Evolutionary conservation across 768 basidiomycete species (phyloP), one percentile per base, ranked within the genome.

Genomic region (Hygrophoropsis aurantiaca): DNA sequence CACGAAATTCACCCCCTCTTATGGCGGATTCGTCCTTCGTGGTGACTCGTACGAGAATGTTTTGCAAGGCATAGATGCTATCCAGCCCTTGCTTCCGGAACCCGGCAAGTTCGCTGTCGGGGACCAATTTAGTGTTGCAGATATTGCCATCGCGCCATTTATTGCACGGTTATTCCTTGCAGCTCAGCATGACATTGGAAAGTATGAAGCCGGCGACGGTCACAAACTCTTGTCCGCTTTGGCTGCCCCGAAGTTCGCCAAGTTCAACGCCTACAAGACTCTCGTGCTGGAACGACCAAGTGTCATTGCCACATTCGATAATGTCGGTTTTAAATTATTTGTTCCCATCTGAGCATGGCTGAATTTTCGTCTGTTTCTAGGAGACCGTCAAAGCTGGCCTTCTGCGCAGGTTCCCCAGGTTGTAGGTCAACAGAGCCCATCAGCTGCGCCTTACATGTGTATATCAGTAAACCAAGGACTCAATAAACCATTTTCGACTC

Each of bases 131-230:
- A n/a, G n/a, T n/a, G n/a, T n/a, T n/a, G n/a, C n/a, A n/a, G 84
- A 84, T 53, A 74, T 76, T n/a, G 77, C 78, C 1, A 61, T 82
- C 25, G 68, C 73, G 11, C 82, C 84, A 6, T 81, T 82, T 70
- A 57, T 84, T 16, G 80, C 73, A 8, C 68, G 83, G 11, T 53
- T 73, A 25, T 69, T 75, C 30, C 51, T 77, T 1, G 10, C 32
- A 16, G 54, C 80, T 20, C 64, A 66, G 58, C 72, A 79, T 50
- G 78, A 82, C 36, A 36, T 79, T 25, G 80, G 81, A 0, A 65
- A 62, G 21, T 83, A 63, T 51, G 68, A 71, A 18, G 66, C 59
- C 27, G 80, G 75, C 10, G 69, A 73, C 20, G 80, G 79, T 1
- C 62, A 59, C 42, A 72, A 67, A 55, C 61, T 72, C 1, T 59